Base-by-base conservation (phyloP, 768 basidiomycete genomes). In the Amanita rimosa region DNA sequence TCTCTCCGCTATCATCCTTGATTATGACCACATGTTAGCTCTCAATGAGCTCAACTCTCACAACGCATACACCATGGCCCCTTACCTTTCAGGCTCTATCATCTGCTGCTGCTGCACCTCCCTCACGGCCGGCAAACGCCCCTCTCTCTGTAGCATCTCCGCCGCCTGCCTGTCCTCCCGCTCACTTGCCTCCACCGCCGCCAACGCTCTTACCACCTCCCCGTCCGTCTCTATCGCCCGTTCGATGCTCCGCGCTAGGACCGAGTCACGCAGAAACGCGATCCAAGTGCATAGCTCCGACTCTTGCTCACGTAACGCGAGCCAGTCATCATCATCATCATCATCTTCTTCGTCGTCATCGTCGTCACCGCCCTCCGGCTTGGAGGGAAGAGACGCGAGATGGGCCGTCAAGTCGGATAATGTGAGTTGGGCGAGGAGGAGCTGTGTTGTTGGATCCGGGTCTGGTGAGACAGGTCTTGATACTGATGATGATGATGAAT, bases 171-270 rank as follows among this genome's bases (percentile, higher is more conserved):
- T 42, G 24, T 49, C 48, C 29, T 41, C 41, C 13, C 11, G 5
- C 22, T 33, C 48, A n/a, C 48, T 43, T 6, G 6, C 8, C 40
- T 49, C 48, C 17, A 43, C 29, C 22, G n/a, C 21, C 19, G n/a
- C 40, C 17, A 49, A 34, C 31, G 31, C 41, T 14, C 41, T 13
- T 26, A 49, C 11, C 48, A 49, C 4, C 9, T 43, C 40, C 21
- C 17, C 13, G 22, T 49, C 48, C 3, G 27, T 22, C 14, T 42
- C 41, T 2, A 49, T n/a, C 13, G 48, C 48, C 7, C 31, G n/a
- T 19, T 49, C 33, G 21, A 49, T 33, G 41, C 41, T 49, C 33
- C 24, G 31, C 16, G 48, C 48, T 22, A 49, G 33, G 17, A 31
- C 29, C 11, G 21, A 9, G 16, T 43, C 48, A 33, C 27, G 24